These are phyloP conservation scores for Nothopassalora personata DNA, from an alignment of 2,329 filamentous ascomycete genomes.

Conservation along the genomic window DNA sequence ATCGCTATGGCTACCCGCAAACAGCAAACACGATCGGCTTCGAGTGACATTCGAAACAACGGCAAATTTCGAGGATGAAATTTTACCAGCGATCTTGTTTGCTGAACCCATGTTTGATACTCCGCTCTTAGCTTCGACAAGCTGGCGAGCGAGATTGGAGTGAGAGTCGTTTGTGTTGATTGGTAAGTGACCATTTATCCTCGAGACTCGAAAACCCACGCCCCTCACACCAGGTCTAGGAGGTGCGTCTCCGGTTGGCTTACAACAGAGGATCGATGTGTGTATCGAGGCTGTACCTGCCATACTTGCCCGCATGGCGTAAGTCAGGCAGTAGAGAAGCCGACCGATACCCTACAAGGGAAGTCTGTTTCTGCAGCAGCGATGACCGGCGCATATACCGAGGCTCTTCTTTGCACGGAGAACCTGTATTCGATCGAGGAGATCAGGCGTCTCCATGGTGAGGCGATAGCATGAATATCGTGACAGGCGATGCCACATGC, in stretches of 20 bases:
- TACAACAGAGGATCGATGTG: slow-evolving; percentile 33
- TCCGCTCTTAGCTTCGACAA: slow-evolving; percentile 27
- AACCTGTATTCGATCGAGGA: no score
- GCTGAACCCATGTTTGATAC: slow-evolving; percentile 37
- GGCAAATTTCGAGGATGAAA: slow-evolving; percentile 26
- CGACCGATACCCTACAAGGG: slow-evolving; percentile 18
- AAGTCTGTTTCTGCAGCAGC: slow-evolving; percentile 30
- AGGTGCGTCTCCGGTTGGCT: slow-evolving; percentile 37
- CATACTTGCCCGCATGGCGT: slow-evolving; percentile 32
- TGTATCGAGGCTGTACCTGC: slow-evolving; percentile 41
- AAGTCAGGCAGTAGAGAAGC: slow-evolving; percentile 20
- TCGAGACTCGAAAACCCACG: slow-evolving; percentile 1
- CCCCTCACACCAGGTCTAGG: slow-evolving; percentile 40
- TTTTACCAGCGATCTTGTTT: slow-evolving; percentile 33
- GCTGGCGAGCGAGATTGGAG: slow-evolving; percentile 29
- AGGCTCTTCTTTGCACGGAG: slow-evolving; percentile 34
- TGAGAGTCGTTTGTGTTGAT: slow-evolving; percentile 38
- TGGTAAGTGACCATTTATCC: slow-evolving; percentile 28
- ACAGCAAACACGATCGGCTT: slow-evolving; percentile 18
- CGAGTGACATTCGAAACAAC: slow-evolving; percentile 31
- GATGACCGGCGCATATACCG: slow-evolving; percentile 35
- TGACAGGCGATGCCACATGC: neutral
- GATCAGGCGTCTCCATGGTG: slow-evolving; percentile 1
- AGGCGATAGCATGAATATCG: neutral
- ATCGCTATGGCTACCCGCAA: slow-evolving; percentile 25